Percentiles rank a stretch among this genome's conserved stretches.
phyloP scores from a whole-genome alignment of 2,329 filamentous ascomycete genomes.

The Aspergillus vadensis region DNA sequence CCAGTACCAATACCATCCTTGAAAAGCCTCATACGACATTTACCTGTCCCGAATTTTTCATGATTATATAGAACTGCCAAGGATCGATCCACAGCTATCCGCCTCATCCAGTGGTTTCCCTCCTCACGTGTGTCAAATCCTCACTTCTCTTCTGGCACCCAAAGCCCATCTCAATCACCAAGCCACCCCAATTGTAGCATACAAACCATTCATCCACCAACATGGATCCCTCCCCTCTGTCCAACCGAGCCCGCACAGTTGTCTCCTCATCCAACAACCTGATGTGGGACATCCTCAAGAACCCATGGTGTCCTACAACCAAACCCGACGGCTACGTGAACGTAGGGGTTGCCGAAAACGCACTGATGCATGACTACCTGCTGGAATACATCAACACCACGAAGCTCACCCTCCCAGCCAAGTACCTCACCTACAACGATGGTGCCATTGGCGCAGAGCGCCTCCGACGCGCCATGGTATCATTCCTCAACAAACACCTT shows the following conservation, averaged over 20 bases:
- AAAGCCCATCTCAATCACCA: background rate
- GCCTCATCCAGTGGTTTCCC: no score
- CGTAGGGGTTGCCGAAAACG: constrained; percentile 57
- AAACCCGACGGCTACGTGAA: constrained; percentile 50
- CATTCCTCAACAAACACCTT: constrained; percentile 38
- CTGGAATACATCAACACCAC: constrained; percentile 43
- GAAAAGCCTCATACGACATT: no score
- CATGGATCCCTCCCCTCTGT: background rate
- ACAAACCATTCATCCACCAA: background rate
- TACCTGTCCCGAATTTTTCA: fast-evolving
- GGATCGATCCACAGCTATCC: no score
- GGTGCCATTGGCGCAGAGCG: constrained; percentile 33
- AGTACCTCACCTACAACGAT: constrained; percentile 44
- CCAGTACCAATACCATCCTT: no score
- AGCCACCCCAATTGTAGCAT: background rate
- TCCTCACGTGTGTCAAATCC: background rate
- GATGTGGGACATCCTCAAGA: constrained; percentile 50
- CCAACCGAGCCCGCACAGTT: background rate
- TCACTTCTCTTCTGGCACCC: background rate
- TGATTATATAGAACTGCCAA: no score
- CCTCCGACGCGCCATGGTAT: constrained; percentile 30
- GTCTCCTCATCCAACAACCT: constrained; percentile 13
- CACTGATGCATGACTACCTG: constrained; percentile 53
- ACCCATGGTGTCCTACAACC: constrained; percentile 47
- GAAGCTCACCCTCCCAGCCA: constrained; percentile 36